A percentile compares a stretch with the other conserved stretches of the same genome.
These are phyloP conservation scores for Madurella fahalii DNA, from an alignment of 2,329 filamentous ascomycete species.

Conservation along the genomic window DNA sequence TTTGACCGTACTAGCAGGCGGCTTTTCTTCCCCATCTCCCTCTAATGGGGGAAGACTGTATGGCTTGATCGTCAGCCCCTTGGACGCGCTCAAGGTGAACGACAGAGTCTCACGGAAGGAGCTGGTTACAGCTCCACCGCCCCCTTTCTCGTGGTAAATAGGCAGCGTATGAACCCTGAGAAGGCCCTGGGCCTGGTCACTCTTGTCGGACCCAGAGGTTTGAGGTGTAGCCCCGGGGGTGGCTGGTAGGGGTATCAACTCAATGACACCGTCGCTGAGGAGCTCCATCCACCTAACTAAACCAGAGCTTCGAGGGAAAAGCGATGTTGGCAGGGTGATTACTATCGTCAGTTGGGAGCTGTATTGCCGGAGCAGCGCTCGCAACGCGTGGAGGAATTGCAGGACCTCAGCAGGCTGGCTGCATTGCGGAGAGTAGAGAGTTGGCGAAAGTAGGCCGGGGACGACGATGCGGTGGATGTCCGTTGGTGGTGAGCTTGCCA, in stretches of 20 bases:
- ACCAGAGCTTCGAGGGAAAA: conserved; percentile 72
- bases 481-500: conserved; percentile 54
- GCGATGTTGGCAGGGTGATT: conserved; percentile 71
- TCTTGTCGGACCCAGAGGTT: conserved; percentile 46
- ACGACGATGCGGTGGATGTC: conserved; percentile 76
- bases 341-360: conserved; percentile 64
- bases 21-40: conserved; percentile 52
- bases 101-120: conserved; percentile 79
- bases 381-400: conserved; percentile 74
- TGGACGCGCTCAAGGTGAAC: conserved; percentile 77
- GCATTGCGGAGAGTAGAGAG: conserved; percentile 67
- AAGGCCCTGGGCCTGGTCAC: conserved; percentile 81
- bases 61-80: conserved; percentile 78
- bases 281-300: conserved; percentile 83
- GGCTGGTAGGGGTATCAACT: conserved; percentile 70
- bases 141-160: conserved; percentile 82
- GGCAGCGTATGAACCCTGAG: conserved; percentile 79
- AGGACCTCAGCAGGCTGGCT: conserved; percentile 70
- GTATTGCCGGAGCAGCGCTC: conserved; percentile 68
- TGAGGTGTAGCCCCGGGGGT: conserved; percentile 47
- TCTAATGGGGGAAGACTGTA: conserved; percentile 86
- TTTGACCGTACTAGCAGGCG: conserved; percentile 54
- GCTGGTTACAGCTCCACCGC: conserved; percentile 64
- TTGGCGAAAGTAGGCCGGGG: conserved; percentile 83
- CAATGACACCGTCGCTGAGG: conserved; percentile 78